Percentiles rank a stretch among this genome's conserved stretches.
Evolutionary conservation across 1,139 yeast genomes (phyloP).

Genomic region (Pichia sp.): DNA sequence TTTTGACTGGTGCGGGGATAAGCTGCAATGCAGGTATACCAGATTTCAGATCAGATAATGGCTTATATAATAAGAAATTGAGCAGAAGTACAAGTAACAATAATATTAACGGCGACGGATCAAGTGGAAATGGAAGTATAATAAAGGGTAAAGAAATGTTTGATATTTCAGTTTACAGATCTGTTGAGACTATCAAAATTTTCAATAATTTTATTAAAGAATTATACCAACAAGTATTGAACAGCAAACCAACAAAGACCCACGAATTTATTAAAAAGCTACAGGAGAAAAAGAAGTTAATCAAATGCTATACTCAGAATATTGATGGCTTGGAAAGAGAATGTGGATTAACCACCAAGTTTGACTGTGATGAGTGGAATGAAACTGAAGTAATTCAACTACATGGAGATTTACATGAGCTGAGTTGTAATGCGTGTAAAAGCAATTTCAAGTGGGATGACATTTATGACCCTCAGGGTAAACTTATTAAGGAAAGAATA

Average conservation of each 20-base stretch:
- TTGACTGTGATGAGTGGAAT: conserved; percentile 40
- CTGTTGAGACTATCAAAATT: conserved; percentile 49
- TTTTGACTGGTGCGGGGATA: conserved; percentile 90
- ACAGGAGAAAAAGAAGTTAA: conserved; percentile 56
- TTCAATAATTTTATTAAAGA: conserved; percentile 77
- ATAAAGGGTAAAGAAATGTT: conserved; percentile 73
- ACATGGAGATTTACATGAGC: conserved; percentile 78
- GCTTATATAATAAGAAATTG: conserved; percentile 62
- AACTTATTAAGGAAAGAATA: conserved; percentile 18
- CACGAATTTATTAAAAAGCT: conserved; percentile 67
- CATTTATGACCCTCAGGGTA: conserved; percentile 66
- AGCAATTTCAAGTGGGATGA: conserved; percentile 56
- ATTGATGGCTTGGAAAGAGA: conserved; percentile 61
- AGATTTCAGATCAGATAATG: conserved; percentile 80
- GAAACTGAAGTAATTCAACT: conserved; percentile 72
- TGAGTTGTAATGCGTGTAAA: conserved; percentile 43
- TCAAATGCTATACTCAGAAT: conserved; percentile 81
- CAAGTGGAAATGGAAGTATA: too few relatives aligned
- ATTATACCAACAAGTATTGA: conserved; percentile 51
- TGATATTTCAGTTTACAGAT: conserved; percentile 74
- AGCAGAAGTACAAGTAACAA: conserved; percentile 45
- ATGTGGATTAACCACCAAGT: conserved; percentile 22
- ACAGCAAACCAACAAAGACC: conserved; percentile 75
- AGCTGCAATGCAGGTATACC: conserved; percentile 97
- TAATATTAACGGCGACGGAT: conserved; percentile 24